Base-by-base conservation (phyloP, 106 monocot genomes). In the Apostasia shenzhenica region DNA sequence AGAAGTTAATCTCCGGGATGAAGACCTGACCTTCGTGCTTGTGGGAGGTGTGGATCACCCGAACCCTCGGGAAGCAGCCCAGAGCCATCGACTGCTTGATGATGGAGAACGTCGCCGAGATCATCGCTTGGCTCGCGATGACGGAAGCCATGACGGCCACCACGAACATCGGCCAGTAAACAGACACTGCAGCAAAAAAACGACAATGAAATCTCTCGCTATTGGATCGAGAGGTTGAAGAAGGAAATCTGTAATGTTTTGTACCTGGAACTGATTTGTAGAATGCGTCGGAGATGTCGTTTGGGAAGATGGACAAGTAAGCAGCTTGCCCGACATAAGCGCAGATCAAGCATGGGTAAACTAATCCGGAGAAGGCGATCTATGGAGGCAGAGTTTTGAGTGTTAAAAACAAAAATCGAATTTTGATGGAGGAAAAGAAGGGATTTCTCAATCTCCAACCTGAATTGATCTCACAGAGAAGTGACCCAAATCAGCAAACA, bases 401-500 rank as follows among this genome's bases (percentile, higher is more conserved):
- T 38, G 7, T 48, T 43, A 50, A 70, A 26, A 26, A 26, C 26
- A 26, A 26, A 26, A 26, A 26, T 26, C 26, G 26, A 26, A 26
- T 26, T 26, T 26, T 26, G 26, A 26, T 14, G 13, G 13, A 14
- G 5, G 1, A 4, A 26, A 14, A 14, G 3, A 26, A 56, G 5
- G 55, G 26, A 3, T 14, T 14, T 13, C 14, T 14, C n/a, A 56
- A 59, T 5, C 2, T 6, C 0, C 40, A 6, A 90, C 86, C 86
- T 86, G 86, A 76, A 90, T 86, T 62, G 90, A 78, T 83, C 83
- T 83, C 14, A 86, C 81, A 55, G 83, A 81, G 76, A 90, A 90
- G 60, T 90, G 86, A 13, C 90, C 86, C n/a, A 90, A 68, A 71
- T 86, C 86, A 54, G 90, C 86, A 83, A 90, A 90, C 86, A 90